Evolutionary conservation across 768 basidiomycete species (phyloP).

Genomic region (Brasilioporus rufonigricans): DNA sequence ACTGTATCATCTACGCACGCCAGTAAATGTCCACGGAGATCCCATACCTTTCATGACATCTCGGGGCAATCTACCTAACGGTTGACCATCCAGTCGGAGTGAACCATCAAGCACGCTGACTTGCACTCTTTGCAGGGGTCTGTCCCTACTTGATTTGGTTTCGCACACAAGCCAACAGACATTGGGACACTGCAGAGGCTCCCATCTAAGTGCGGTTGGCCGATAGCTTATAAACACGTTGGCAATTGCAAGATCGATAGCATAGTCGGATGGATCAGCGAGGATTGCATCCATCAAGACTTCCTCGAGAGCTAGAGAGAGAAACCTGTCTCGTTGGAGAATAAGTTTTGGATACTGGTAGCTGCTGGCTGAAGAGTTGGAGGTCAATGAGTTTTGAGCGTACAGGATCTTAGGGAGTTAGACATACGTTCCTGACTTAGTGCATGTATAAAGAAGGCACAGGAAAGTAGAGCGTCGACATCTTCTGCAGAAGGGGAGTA

Average conservation of each 20-base stretch:
- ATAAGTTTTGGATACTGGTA: too few species aligned
- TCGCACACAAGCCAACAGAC: constrained; percentile 13
- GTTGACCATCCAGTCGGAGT: constrained; percentile 17
- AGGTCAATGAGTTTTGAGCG: too few species aligned
- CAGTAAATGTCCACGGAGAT: not conserved
- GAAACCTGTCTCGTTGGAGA: too few species aligned
- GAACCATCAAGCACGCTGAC: constrained; percentile 14
- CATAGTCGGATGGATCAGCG: not conserved
- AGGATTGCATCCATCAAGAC: not conserved
- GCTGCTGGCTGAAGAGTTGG: too few species aligned
- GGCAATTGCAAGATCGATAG: constrained; percentile 12
- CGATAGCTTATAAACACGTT: constrained; percentile 9
- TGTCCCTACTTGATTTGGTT: not conserved
- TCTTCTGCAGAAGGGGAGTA: too few species aligned
- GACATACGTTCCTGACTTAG: too few species aligned
- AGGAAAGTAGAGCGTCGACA: too few species aligned
- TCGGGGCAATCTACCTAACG: constrained; percentile 8
- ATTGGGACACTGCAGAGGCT: not conserved
- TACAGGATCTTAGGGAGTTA: too few species aligned
- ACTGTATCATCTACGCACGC: not conserved
- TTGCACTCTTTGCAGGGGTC: not conserved
- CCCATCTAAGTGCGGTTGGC: constrained; percentile 9
- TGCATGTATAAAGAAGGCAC: too few species aligned
- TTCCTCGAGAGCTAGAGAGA: too few species aligned
- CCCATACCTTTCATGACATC: not conserved